phyloP scores from a whole-genome alignment of 2,329 filamentous ascomycete genomes.

The Penicillium janthinellum region DNA sequence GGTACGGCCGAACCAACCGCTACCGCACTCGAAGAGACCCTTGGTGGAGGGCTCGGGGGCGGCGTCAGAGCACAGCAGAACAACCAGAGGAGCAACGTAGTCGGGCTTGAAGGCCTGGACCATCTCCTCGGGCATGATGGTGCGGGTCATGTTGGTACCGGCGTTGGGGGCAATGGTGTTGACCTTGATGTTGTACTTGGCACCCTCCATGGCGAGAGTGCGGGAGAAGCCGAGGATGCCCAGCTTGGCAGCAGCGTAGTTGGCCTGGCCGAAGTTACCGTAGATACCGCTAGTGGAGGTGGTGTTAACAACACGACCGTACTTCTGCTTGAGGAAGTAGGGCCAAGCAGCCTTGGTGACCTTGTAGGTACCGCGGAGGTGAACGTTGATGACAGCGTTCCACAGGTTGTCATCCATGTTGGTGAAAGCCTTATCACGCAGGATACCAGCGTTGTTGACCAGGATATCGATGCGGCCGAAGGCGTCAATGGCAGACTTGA shows the following conservation, averaged over 20 bases:
- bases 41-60: conserved; percentile 81
- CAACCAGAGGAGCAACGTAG: conserved; percentile 91
- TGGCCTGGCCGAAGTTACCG: conserved; percentile 98
- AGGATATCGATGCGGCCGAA: conserved; percentile 93
- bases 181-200: conserved; percentile 96
- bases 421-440: conserved; percentile 94
- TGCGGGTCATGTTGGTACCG: conserved; percentile 91
- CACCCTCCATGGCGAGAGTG: conserved; percentile 86
- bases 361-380: conserved; percentile 93
- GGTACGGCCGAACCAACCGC: conserved; percentile 87
- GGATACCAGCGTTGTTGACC: conserved; percentile 97
- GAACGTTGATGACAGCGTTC: conserved; percentile 89
- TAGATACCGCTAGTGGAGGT: conserved; percentile 97
- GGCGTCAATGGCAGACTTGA: conserved; percentile 90
- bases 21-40: conserved; percentile 89
- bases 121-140: conserved; percentile 93
- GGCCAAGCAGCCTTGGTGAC: conserved; percentile 97
- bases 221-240: conserved; percentile 96
- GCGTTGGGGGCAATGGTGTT: conserved; percentile 99
- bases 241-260: conserved; percentile 89
- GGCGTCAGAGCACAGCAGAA: conserved; percentile 83
- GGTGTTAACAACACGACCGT: conserved; percentile 94
- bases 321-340: conserved; percentile 97
- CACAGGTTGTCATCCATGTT: conserved; percentile 97
- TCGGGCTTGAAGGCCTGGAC: conserved; percentile 99